Evolutionary conservation across 2,329 filamentous ascomycete species (phyloP).

Genomic region (Chaetomium sp.): DNA sequence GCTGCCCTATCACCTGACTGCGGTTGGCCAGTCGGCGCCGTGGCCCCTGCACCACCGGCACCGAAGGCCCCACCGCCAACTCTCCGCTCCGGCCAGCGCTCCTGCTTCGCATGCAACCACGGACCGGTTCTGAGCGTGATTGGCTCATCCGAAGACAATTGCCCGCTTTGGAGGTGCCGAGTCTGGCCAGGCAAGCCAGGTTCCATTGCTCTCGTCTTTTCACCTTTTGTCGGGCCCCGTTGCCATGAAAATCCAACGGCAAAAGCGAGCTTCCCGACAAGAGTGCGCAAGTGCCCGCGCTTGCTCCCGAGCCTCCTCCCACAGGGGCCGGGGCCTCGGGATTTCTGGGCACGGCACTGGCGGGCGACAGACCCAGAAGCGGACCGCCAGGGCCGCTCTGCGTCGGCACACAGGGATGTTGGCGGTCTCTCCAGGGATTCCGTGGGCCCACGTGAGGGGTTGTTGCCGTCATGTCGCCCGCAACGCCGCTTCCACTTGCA

Average conservation of each 20-base stretch:
- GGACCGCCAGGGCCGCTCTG: constrained; percentile 15
- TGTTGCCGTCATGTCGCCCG: constrained; percentile 15
- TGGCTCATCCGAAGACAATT: not conserved
- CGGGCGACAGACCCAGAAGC: not conserved
- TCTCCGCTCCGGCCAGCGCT: not conserved
- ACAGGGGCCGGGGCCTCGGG: constrained; percentile 3
- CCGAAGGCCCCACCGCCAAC: constrained; percentile 3
- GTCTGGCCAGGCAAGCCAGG: too few relatives aligned
- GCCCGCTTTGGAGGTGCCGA: not conserved
- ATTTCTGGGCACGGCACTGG: not conserved
- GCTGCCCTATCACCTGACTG: constrained; percentile 11
- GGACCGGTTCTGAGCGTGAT: too few relatives aligned
- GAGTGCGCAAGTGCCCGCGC: too few relatives aligned
- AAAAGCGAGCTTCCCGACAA: not conserved
- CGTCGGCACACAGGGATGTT: constrained; percentile 20
- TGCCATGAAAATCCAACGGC: not conserved
- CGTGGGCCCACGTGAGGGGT: constrained; percentile 20
- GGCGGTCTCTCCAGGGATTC: not conserved
- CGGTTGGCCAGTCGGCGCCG: constrained; percentile 12
- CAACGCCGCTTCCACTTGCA: constrained; percentile 19
- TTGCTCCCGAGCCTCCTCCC: too few relatives aligned
- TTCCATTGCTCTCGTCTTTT: too few relatives aligned
- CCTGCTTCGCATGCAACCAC: too few relatives aligned
- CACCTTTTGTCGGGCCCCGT: not conserved
- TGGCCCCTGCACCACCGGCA: constrained; percentile 7